These are phyloP conservation scores for Alternaria brassicicola DNA, from an alignment of 2,329 filamentous ascomycete species.

Conservation along the genomic window DNA sequence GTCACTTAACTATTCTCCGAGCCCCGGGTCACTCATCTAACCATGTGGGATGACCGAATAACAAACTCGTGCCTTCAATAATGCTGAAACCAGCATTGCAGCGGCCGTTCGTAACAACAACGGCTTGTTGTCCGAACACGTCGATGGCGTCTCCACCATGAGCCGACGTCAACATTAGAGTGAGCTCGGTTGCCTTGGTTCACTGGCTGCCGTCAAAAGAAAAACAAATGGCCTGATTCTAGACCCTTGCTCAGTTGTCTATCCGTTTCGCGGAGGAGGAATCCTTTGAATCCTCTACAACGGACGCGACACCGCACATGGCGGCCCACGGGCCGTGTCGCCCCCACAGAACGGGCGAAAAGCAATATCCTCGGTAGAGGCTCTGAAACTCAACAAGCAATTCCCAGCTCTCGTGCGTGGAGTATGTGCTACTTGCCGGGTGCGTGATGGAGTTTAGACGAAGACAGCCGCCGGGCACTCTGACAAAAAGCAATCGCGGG, in stretches of 20 bases:
- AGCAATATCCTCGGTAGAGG: constrained; percentile 4
- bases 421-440: constrained; percentile 2
- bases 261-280: constrained; percentile 9
- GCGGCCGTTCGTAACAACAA: constrained; percentile 1
- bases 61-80: constrained; percentile 7
- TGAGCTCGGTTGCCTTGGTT: constrained; percentile 13
- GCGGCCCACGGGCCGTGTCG: background rate
- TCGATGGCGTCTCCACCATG: constrained; percentile 4
- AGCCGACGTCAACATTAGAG: constrained; percentile 14
- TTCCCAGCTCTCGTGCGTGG: background rate
- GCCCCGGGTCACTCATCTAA: constrained; percentile 6
- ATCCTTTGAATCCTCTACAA: constrained; percentile 10
- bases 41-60: constrained; percentile 4
- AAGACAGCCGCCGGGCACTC: constrained; percentile 17
- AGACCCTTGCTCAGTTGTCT: constrained; percentile 7
- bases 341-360: constrained; percentile 7
- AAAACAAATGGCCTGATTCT: constrained; percentile 17
- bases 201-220: constrained; percentile 16
- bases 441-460: constrained; percentile 18
- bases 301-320: constrained; percentile 5
- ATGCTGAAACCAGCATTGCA: constrained; percentile 13
- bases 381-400: constrained; percentile 8
- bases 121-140: constrained; percentile 5
- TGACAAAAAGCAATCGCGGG: constrained; percentile 16
- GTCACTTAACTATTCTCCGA: constrained; percentile 16